A percentile compares a stretch with the other conserved stretches of the same genome.
Conservation (phyloP, 2,329 filamentous ascomycete species). For the Colletotrichum higginsianum region DNA sequence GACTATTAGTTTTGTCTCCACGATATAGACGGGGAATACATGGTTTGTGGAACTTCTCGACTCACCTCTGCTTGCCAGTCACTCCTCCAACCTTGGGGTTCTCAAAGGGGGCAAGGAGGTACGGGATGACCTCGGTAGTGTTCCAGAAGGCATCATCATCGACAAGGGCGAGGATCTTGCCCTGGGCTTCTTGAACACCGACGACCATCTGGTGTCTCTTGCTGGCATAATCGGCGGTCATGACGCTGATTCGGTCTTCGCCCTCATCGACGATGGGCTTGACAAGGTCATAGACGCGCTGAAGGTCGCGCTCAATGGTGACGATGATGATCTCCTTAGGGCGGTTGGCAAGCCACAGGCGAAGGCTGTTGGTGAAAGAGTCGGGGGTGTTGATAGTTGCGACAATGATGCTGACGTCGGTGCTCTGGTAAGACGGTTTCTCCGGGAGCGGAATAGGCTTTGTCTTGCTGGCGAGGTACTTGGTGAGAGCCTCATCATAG, state of each 20-base stretch:
- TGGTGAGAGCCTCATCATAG: constrained; percentile 28
- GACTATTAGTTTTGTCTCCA: no score
- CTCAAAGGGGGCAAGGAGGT: constrained; percentile 49
- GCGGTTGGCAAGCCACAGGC: constrained; percentile 44
- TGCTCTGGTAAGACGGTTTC: constrained; percentile 18
- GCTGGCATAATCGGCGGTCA: constrained; percentile 43
- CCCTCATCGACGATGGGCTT: constrained; percentile 2
- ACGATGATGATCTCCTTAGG: constrained; percentile 50
- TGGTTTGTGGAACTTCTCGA: background rate
- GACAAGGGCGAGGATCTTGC: constrained; percentile 46
- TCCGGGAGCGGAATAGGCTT: constrained; percentile 26
- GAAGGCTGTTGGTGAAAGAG: constrained; percentile 43
- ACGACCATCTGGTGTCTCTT: constrained; percentile 48
- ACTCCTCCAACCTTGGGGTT: constrained; percentile 45
- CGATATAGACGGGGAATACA: background rate
- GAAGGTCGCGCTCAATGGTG: constrained; percentile 39
- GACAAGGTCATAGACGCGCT: constrained; percentile 32
- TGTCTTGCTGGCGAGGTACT: background rate
- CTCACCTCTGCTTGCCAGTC: constrained; percentile 45
- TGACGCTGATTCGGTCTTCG: constrained; percentile 39
- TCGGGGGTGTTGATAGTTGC: constrained; percentile 47
- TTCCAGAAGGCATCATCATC: constrained; percentile 50
- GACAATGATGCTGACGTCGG: constrained; percentile 48
- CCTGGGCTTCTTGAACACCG: constrained; percentile 44
- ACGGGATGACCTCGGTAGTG: constrained; percentile 25